phyloP scores from a whole-genome alignment of 306 rosid species.

The Fragaria ananassa region DNA sequence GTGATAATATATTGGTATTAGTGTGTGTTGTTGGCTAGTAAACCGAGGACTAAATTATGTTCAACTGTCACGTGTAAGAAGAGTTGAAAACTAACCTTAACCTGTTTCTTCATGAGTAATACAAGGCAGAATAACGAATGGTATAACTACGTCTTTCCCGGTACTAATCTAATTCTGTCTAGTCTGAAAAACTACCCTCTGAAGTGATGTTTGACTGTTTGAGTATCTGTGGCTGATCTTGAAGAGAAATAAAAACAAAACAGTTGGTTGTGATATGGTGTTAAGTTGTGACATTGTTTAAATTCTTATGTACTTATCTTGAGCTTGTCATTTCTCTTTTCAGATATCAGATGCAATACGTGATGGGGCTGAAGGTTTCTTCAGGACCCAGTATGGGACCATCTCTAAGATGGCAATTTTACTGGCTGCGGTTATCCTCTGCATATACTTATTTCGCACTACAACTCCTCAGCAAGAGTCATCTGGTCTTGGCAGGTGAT shows the following conservation, averaged over 20 bases:
- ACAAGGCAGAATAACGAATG: background rate
- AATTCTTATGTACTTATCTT: slow-evolving; percentile 26
- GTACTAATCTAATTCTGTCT: background rate
- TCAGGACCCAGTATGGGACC: slow-evolving; percentile 92
- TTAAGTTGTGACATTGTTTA: background rate
- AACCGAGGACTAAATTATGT: background rate
- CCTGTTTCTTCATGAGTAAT: background rate
- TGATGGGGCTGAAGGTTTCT: slow-evolving; percentile 99
- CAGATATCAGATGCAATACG: slow-evolving; percentile 98
- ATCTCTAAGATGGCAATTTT: slow-evolving; percentile 97
- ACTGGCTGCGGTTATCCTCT: slow-evolving; percentile 74
- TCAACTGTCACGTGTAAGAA: background rate
- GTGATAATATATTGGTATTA: background rate
- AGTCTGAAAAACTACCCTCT: background rate
- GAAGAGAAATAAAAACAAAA: background rate
- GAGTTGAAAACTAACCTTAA: background rate
- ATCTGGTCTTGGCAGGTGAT: slow-evolving; percentile 90
- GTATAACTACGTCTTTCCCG: background rate
- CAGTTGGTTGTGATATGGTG: background rate
- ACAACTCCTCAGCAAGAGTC: slow-evolving; percentile 88
- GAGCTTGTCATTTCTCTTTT: slow-evolving; percentile 9
- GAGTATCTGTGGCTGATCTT: background rate
- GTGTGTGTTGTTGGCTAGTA: background rate
- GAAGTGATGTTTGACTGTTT: background rate
- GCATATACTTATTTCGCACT: slow-evolving; percentile 86